phyloP scores from a whole-genome alignment of 202 grass and related monocot species.

The Miscanthus sacchariflorus region DNA sequence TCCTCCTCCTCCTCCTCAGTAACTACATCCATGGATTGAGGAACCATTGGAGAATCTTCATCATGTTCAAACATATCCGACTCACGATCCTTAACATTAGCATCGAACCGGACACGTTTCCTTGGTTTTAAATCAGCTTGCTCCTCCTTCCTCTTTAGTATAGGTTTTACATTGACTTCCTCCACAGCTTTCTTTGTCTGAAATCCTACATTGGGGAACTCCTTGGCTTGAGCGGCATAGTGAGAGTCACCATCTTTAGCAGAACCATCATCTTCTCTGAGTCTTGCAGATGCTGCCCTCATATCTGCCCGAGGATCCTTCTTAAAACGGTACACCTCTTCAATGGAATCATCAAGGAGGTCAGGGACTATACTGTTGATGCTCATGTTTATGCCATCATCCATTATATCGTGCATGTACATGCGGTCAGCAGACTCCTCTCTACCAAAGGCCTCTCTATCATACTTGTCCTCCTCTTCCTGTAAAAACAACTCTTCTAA shows the following conservation, averaged over 20 bases:
- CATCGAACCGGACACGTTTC: slow-evolving; percentile 88
- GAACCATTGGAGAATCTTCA: slow-evolving; percentile 62
- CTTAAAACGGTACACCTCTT: slow-evolving; percentile 43
- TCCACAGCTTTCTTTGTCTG: slow-evolving; percentile 47
- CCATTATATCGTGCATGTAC: slow-evolving; percentile 94
- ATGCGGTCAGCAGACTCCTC: slow-evolving; percentile 69
- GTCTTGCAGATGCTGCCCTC: slow-evolving; percentile 68
- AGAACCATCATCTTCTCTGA: slow-evolving; percentile 62
- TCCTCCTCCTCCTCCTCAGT: slow-evolving; percentile 33
- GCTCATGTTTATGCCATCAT: slow-evolving; percentile 79
- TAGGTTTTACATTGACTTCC: slow-evolving; percentile 75
- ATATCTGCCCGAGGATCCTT: slow-evolving; percentile 80
- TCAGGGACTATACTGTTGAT: slow-evolving; percentile 82
- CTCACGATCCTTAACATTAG: slow-evolving; percentile 57
- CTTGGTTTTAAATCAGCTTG: slow-evolving; percentile 73
- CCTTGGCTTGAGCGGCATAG: slow-evolving; percentile 33
- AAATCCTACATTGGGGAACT: slow-evolving; percentile 15
- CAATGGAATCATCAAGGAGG: slow-evolving; percentile 69
- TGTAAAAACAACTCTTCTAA: slow-evolving; percentile 45
- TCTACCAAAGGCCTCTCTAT: slow-evolving; percentile 75
- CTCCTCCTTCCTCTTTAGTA: slow-evolving; percentile 89
- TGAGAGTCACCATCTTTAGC: slow-evolving; percentile 29
- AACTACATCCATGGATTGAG: slow-evolving; percentile 52
- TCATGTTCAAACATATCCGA: slow-evolving; percentile 54
- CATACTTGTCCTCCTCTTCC: slow-evolving; percentile 97